Evolutionary conservation across 2,329 filamentous ascomycete genomes (phyloP).

Genomic region (Sclerotinia spermophila): DNA sequence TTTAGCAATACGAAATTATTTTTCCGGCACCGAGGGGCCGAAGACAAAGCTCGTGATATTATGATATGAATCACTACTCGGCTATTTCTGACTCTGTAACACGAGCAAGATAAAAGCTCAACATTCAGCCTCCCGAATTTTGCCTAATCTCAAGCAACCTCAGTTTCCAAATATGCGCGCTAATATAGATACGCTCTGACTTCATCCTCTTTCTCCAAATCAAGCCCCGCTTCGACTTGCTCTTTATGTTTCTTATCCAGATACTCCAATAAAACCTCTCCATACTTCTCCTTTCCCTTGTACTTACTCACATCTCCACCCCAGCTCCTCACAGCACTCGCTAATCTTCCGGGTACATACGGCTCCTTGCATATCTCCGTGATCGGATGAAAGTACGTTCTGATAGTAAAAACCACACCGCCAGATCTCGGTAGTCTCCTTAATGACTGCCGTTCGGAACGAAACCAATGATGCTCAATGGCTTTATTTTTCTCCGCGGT

Average conservation of each 20-base stretch:
- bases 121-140: background rate
- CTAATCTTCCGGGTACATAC: constrained; percentile 73
- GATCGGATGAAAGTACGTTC: constrained; percentile 60
- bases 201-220: constrained; percentile 58
- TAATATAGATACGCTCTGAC: constrained; percentile 57
- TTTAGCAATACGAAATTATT: too few species aligned
- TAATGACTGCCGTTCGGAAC: constrained; percentile 62
- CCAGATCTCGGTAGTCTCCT: constrained; percentile 53
- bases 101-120: background rate
- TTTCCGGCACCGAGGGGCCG: too few species aligned
- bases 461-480: constrained; percentile 71
- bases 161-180: background rate
- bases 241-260: constrained; percentile 70
- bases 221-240: constrained; percentile 65
- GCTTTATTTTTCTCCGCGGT: constrained; percentile 71
- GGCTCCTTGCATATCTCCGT: constrained; percentile 56
- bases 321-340: constrained; percentile 78
- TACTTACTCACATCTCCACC: constrained; percentile 72
- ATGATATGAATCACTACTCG: background rate
- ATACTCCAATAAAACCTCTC: constrained; percentile 69
- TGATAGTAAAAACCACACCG: constrained; percentile 59
- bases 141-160: background rate
- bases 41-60: too few species aligned
- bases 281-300: constrained; percentile 74
- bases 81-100: background rate